Evolutionary conservation across 148 eudicot species (phyloP).

Genomic region (Rhododendron mucronatum): DNA sequence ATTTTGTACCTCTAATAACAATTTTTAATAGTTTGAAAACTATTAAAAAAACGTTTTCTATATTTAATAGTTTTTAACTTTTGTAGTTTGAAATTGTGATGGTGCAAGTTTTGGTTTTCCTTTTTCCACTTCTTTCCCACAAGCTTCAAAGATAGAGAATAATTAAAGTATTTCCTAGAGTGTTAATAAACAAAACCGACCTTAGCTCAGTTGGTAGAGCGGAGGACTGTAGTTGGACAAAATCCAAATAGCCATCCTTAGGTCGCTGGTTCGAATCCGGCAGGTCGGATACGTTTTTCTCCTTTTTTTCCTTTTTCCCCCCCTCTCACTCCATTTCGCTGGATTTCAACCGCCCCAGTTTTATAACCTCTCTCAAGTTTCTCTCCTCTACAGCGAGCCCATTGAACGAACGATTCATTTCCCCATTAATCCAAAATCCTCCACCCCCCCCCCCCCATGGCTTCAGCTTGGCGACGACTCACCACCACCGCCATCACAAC

Average conservation of each 20-base stretch:
- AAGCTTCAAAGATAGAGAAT: too few relatives aligned
- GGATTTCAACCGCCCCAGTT: neutral
- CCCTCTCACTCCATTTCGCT: neutral
- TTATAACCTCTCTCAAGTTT: neutral
- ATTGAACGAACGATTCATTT: neutral
- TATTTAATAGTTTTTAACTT: too few relatives aligned
- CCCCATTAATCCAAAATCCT: neutral
- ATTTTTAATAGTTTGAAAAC: too few relatives aligned
- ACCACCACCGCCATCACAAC: conserved; percentile 5
- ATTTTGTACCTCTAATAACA: too few relatives aligned
- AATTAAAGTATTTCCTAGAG: accelerated
- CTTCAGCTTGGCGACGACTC: conserved; percentile 13
- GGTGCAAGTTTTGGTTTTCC: too few relatives aligned
- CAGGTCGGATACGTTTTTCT: conserved; percentile 43
- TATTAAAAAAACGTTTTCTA: too few relatives aligned
- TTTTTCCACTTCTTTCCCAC: too few relatives aligned
- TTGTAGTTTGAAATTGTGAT: too few relatives aligned
- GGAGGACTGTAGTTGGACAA: conserved; percentile 49
- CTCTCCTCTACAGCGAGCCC: neutral
- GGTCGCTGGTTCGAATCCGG: conserved; percentile 88
- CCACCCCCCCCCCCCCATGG: neutral
- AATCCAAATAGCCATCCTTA: conserved; percentile 39
- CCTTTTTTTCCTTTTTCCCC: neutral
- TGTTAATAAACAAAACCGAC: conserved; percentile 14
- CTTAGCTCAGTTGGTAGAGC: conserved; percentile 69